Base-by-base conservation (phyloP, 768 basidiomycete species). In the Termitomyces sp. region DNA sequence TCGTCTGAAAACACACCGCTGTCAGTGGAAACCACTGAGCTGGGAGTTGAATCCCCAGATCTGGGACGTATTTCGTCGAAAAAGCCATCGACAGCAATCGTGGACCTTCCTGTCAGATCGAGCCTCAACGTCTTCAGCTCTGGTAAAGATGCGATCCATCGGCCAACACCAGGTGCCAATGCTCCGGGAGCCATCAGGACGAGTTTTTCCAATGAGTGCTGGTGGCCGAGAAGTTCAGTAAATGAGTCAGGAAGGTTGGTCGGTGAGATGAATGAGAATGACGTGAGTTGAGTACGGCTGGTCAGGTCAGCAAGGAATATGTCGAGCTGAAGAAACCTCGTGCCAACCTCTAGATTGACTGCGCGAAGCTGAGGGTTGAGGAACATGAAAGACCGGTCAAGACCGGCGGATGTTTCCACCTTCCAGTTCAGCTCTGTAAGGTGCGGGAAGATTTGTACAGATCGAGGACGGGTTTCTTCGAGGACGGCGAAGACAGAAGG, bases 1-100 rank as follows among this genome's bases (percentile, higher is more conserved):
- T 89, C 88, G 50, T 79, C 82, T 52, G 88, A 89, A 73, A 88
- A 89, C 58, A 90, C 81, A 41, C 88, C 87, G 62, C 86, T 89
- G 68, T 91, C 89, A 41, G 79, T 85, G 51, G 86, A 84, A 25
- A 73, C 78, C 14, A 82, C 77, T 11, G 87, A 88, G 59, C 77
- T 82, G 6, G 89, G 89, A 12, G 88, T 87, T 28, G 81, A 81
- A 58, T 76, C 76, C n/a, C 89, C 89, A 0, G 88, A 89, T 41
- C 79, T 76, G 16, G 79, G 72, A 59, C 74, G 72, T 60, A 90
- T 73, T 52, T 88, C 83, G 66, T 85, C 84, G 67, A 91, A 91
- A 70, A 91, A 91, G 19, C 86, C 85, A 70, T 89, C 87, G n/a
- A 90, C 84, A 0, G 85, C 84, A 30, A 82, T 82, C 53, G 79